These are phyloP conservation scores for Carex cristatella DNA, from an alignment of 176 grass and related monocot species.

Conservation along the genomic window DNA sequence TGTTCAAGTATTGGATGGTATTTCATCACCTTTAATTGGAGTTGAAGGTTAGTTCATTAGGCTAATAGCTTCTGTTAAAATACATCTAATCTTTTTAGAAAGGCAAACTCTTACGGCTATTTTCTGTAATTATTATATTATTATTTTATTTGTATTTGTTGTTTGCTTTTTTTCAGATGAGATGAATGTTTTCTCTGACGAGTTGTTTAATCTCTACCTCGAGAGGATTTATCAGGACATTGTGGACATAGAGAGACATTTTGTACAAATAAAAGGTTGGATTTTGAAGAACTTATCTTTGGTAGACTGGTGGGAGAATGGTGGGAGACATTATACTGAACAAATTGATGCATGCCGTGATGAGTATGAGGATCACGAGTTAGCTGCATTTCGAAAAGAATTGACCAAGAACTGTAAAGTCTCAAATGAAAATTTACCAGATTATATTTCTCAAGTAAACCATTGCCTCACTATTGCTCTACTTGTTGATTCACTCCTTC, in stretches of 20 bases:
- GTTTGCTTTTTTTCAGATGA: not conserved
- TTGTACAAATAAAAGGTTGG: not conserved
- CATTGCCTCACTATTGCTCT: not conserved
- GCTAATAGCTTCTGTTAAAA: not conserved
- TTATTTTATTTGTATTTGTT: not conserved
- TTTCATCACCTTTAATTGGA: constrained; percentile 2
- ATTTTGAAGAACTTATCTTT: constrained; percentile 18
- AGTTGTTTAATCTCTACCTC: not conserved
- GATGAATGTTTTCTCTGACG: not conserved
- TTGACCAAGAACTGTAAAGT: not conserved
- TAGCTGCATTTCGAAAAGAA: not conserved
- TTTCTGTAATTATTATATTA: not conserved
- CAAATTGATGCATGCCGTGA: not conserved
- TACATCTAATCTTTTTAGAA: not conserved
- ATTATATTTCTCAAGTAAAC: not conserved
- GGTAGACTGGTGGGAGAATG: not conserved
- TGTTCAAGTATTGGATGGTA: not conserved
- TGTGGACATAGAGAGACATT: not conserved
- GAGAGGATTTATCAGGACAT: not conserved
- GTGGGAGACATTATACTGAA: not conserved
- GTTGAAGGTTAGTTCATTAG: not conserved
- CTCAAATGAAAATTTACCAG: not conserved
- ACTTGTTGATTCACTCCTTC: not conserved
- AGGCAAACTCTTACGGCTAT: not conserved
- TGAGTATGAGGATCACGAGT: not conserved